Percentiles rank a stretch among this genome's conserved stretches.
Evolutionary conservation across 805 yeast genomes (phyloP).

Genomic region (Wickerhamiella alocasiicola): DNA sequence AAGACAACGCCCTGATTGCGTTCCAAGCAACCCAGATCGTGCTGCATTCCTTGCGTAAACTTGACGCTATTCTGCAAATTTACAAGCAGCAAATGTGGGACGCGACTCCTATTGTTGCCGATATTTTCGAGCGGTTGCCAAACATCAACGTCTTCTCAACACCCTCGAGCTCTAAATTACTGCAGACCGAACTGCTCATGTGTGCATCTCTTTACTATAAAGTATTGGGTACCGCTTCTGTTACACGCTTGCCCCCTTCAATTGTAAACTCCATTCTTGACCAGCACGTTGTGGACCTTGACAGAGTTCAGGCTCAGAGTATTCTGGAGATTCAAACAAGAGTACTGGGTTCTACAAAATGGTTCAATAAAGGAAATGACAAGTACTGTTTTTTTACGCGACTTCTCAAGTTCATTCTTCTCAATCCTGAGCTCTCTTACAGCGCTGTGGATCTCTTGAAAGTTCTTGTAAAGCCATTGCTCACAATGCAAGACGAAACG

Average conservation of each 20-base stretch:
- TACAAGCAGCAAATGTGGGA: slow-evolving; percentile 35
- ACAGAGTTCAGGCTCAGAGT: slow-evolving; percentile 25
- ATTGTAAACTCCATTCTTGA: slow-evolving; percentile 2
- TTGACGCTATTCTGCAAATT: slow-evolving; percentile 31
- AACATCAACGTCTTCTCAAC: slow-evolving; percentile 21
- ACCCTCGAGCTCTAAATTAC: slow-evolving; percentile 11
- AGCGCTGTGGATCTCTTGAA: slow-evolving; percentile 41
- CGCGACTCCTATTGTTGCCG: slow-evolving; percentile 26
- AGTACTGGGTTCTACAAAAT: slow-evolving; percentile 44
- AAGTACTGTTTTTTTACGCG: slow-evolving; percentile 54
- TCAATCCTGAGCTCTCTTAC: slow-evolving; percentile 24
- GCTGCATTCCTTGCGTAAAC: slow-evolving; percentile 40
- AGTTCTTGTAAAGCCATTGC: slow-evolving; percentile 38
- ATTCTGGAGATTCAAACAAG: slow-evolving; percentile 50
- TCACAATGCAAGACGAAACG: slow-evolving; percentile 40
- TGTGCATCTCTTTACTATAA: slow-evolving; percentile 10
- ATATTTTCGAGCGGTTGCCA: slow-evolving; percentile 28
- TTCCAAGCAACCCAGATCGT: slow-evolving; percentile 56
- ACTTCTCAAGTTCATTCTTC: slow-evolving; percentile 41
- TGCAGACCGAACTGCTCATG: slow-evolving; percentile 13
- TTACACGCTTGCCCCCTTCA: slow-evolving; percentile 12
- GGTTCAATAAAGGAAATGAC: slow-evolving; percentile 55
- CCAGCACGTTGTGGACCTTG: slow-evolving; percentile 17
- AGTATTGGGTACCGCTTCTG: slow-evolving; percentile 7
- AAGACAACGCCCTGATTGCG: slow-evolving; percentile 39